A percentile compares a stretch with the other conserved stretches of the same genome.
Conservation (phyloP, 129 eudicot species). For the Centrapalus pauciflorus region DNA sequence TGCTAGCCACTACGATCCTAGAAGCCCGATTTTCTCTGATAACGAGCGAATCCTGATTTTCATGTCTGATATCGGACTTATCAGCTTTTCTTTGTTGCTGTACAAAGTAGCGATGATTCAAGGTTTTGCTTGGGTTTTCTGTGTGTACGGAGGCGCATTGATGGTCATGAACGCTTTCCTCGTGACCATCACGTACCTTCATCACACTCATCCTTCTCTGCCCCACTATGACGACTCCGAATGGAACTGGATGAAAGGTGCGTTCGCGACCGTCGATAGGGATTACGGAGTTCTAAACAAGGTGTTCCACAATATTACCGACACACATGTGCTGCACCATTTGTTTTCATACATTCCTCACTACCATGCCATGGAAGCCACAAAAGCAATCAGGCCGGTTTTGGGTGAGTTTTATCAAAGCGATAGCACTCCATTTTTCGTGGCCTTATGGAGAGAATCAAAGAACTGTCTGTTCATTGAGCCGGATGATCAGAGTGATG, state of each 20-base stretch:
- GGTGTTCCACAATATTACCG: slow-evolving; percentile 42
- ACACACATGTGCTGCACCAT: too few relatives aligned
- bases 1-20: slow-evolving; percentile 38
- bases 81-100: slow-evolving; percentile 9
- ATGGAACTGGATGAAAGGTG: slow-evolving; percentile 42
- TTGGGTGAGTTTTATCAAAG: too few relatives aligned
- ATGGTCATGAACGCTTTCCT: slow-evolving; percentile 35
- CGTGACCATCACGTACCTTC: slow-evolving; percentile 32
- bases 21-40: slow-evolving; percentile 31
- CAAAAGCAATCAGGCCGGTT: too few relatives aligned
- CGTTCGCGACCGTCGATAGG: slow-evolving; percentile 32
- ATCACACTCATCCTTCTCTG: too few relatives aligned
- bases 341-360: too few relatives aligned
- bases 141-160: slow-evolving; percentile 33
- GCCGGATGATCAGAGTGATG: too few relatives aligned
- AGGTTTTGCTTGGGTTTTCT: slow-evolving; percentile 30
- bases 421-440: too few relatives aligned
- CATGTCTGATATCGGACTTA: slow-evolving; percentile 28
- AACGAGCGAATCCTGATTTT: slow-evolving; percentile 32
- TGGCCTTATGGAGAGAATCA: too few relatives aligned
- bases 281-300: slow-evolving; percentile 38
- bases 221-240: too few relatives aligned
- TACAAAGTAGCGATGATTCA: slow-evolving; percentile 18
- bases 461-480: too few relatives aligned
- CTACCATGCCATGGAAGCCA: too few relatives aligned